Conservation (phyloP, 1,284 basidiomycete genomes). For the Irpex rosettiformis region DNA sequence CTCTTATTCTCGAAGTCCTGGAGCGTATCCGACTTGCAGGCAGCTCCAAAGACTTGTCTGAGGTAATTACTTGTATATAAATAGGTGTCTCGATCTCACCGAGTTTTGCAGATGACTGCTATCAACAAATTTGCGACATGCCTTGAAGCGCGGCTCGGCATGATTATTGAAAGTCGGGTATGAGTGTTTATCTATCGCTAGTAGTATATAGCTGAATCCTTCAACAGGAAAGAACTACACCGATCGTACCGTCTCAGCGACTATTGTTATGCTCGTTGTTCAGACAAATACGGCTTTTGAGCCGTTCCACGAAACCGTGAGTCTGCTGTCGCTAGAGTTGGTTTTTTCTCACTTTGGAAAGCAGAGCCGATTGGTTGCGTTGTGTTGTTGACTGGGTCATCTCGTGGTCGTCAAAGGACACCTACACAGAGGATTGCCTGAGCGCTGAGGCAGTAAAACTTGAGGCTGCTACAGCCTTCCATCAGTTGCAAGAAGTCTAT, state of each 20-base stretch:
- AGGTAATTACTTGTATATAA: conserved; percentile 28
- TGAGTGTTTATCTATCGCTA: conserved; percentile 5
- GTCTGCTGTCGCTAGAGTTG: conserved; percentile 21
- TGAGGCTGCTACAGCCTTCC: conserved; percentile 39
- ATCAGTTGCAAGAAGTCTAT: conserved; percentile 49
- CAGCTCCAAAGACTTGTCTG: conserved; percentile 36
- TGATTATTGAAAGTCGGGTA: conserved; percentile 63
- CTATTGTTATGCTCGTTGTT: conserved; percentile 56
- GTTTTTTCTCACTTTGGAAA: neutral
- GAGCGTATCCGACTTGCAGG: conserved; percentile 43
- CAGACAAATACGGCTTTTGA: conserved; percentile 56
- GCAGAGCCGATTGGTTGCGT: conserved; percentile 51
- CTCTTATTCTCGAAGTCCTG: conserved; percentile 64
- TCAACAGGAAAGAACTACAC: conserved; percentile 46
- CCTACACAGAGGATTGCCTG: conserved; percentile 7
- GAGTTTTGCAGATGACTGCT: conserved; percentile 29
- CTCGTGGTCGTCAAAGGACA: conserved; percentile 27
- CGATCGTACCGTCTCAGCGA: conserved; percentile 52
- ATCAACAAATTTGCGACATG: conserved; percentile 46
- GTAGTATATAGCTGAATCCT: neutral
- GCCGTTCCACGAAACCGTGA: conserved; percentile 58
- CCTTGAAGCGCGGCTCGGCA: conserved; percentile 56
- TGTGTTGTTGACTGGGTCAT: conserved; percentile 51
- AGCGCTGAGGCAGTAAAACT: conserved; percentile 36
- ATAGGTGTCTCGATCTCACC: conserved; percentile 16